phyloP scores from a whole-genome alignment of 2,329 filamentous ascomycete genomes.

The Aspergillus fructus region DNA sequence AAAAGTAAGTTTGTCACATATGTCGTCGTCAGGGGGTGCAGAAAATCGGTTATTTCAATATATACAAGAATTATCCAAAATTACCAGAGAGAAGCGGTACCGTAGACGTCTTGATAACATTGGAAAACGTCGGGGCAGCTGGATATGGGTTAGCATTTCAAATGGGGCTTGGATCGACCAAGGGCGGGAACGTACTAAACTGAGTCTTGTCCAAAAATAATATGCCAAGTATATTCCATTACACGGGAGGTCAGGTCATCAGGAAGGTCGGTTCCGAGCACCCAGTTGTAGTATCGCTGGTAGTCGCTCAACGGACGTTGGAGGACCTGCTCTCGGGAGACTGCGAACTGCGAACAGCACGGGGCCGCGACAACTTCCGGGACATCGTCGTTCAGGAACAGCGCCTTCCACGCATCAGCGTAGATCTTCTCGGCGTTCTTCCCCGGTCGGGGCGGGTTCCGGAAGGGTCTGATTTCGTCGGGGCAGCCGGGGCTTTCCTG shows the following conservation, averaged over 20 bases:
- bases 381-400: constrained; percentile 40
- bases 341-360: constrained; percentile 56
- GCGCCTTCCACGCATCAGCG: constrained; percentile 31
- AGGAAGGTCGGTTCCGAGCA: constrained; percentile 45
- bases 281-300: constrained; percentile 46
- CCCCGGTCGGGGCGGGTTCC: constrained; percentile 25
- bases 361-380: constrained; percentile 46
- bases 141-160: constrained; percentile 23
- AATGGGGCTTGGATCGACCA: neutral
- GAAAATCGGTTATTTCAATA: constrained; percentile 15
- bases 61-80: constrained; percentile 23
- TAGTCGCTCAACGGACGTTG: constrained; percentile 46
- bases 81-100: constrained; percentile 31
- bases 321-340: constrained; percentile 45
- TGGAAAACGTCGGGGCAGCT: constrained; percentile 58
- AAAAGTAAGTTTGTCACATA: constrained; percentile 6
- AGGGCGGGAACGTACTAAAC: constrained; percentile 16
- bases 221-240: constrained; percentile 58
- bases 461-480: constrained; percentile 32
- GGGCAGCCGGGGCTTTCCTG: constrained; percentile 34
- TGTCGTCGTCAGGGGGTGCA: constrained; percentile 8
- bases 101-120: constrained; percentile 65
- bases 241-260: constrained; percentile 51
- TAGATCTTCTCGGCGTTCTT: constrained; percentile 29
- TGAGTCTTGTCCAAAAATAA: constrained; percentile 37